Conservation (phyloP, 257 asterid species). For the Scutellaria barbata region DNA sequence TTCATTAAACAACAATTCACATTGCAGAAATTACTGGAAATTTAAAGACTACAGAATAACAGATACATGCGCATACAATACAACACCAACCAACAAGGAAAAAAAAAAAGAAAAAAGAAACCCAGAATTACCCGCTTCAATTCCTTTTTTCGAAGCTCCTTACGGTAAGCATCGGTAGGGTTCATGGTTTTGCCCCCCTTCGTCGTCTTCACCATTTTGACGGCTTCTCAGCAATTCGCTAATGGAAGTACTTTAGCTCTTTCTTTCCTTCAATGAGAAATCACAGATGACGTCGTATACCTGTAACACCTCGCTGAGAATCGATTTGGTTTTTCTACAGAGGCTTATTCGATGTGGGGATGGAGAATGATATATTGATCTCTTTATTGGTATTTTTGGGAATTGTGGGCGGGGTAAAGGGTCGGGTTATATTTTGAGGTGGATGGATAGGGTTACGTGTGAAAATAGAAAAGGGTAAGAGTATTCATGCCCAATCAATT, state of each 20-base stretch:
- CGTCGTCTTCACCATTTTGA: constrained; percentile 85
- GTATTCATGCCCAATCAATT: no score
- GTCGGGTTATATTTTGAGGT: background rate
- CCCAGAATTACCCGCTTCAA: constrained; percentile 69
- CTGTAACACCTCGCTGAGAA: constrained; percentile 17
- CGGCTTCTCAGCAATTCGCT: constrained; percentile 29
- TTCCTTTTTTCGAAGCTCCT: constrained; percentile 91
- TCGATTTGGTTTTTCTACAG: constrained; percentile 25
- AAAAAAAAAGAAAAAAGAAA: background rate
- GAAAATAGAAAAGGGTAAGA: no score
- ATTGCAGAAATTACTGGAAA: background rate
- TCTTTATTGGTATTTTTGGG: background rate
- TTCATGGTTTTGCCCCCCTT: constrained; percentile 99
- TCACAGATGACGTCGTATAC: constrained; percentile 17
- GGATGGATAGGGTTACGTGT: no score
- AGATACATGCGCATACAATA: background rate
- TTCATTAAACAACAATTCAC: background rate
- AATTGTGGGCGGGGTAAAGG: background rate
- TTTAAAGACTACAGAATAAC: background rate
- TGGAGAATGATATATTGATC: background rate
- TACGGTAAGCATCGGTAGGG: constrained; percentile 98
- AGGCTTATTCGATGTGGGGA: constrained; percentile 30
- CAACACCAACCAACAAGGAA: no score
- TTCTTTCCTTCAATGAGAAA: constrained; percentile 13
- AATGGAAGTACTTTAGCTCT: constrained; percentile 3